Base-by-base conservation (phyloP, 805 yeast genomes). In the Candida arabinofermentans region DNA sequence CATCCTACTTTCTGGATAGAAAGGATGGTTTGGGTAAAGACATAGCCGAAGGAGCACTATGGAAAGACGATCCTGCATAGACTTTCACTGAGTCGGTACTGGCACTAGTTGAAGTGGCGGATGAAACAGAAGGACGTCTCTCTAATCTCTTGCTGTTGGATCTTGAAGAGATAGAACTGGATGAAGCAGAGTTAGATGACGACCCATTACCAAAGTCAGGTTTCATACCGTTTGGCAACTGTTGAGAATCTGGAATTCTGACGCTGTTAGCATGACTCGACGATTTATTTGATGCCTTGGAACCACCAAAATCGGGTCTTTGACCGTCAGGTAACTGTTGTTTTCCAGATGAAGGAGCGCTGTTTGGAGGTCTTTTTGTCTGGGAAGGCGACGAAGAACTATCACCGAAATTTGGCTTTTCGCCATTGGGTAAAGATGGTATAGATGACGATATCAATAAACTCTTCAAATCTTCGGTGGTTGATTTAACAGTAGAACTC, bases 51-150 rank as follows among this genome's bases (percentile, higher is more conserved):
- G 81, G 81, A 19, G 78, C 74, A 24, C 76, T 70, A 53, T 72
- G 77, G 53, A 75, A 75, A 27, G 80, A 72, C 27, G 79, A 71
- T 24, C 81, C 81, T 40, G 81, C 81, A 56, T 74, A 75, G 39
- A 68, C 57, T 18, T 51, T 50, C 23, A 48, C 35, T 16, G 50
- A 43, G 12, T 50, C 46, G 16, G 49, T 38, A 24, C 30, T 30
- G 23, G 50, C 32, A 13, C 49, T 35, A 32, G 46, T 40, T 3
- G 38, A 13, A 36, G 37, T 22, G 12, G 32, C 27, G 12, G 53
- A 41, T 29, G 49, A 36, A 13, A 34, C 29, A 5, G 45, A 39
- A 19, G 49, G 36, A 16, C 31, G 34, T 26, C 43, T 41, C 16
- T 44, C 36, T 26, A 43, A 39, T 34, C 41, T 42, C 14, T 18